Evolutionary conservation across 129 eudicot genomes (phyloP), one percentile per base, ranked within the genome.

Genomic region (Deinandra increscens): DNA sequence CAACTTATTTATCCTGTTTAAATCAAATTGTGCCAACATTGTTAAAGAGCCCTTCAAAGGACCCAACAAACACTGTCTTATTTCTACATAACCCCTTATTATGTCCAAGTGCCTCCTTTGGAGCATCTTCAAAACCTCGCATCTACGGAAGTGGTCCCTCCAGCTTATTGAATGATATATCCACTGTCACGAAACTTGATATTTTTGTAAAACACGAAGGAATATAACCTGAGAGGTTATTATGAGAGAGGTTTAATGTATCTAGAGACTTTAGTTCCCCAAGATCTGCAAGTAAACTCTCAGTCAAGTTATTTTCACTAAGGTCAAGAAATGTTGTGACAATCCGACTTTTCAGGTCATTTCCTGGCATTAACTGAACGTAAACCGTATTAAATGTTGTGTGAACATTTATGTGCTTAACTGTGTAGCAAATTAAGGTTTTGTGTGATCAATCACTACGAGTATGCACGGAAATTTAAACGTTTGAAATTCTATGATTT

Each of bases 51-150:
- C n/a, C n/a, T n/a, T n/a, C n/a, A n/a, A n/a, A n/a, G n/a, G n/a
- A n/a, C n/a, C n/a, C n/a, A n/a, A n/a, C n/a, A n/a, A 81, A 79
- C 1, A 80, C 83, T 3, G 79, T 33, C 48, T 66, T 65, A 60
- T 81, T 70, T 22, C 89, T 84, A 75, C 84, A 84, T 41, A 84
- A 68, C 5, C 49, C 75, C 37, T 75, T 81, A 50, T 81, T 84
- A 41, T 61, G 15, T 55, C 42, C 54, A 0, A 84, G 18, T 20
- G 66, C 22, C 68, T 75, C 80, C 17, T 60, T 22, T 19, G 83
- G 37, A 49, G 84, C 82, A 1, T 75, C 60, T 18, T 39, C 51
- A 51, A 84, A 81, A 11, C 74, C 85, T 38, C 8, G 12, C 41
- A 62, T 33, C 1, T 56, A 33, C 0, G 85, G 89, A 55, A 81